Conservation (phyloP, 2,329 filamentous ascomycete species). For the Geosmithia morbida region DNA sequence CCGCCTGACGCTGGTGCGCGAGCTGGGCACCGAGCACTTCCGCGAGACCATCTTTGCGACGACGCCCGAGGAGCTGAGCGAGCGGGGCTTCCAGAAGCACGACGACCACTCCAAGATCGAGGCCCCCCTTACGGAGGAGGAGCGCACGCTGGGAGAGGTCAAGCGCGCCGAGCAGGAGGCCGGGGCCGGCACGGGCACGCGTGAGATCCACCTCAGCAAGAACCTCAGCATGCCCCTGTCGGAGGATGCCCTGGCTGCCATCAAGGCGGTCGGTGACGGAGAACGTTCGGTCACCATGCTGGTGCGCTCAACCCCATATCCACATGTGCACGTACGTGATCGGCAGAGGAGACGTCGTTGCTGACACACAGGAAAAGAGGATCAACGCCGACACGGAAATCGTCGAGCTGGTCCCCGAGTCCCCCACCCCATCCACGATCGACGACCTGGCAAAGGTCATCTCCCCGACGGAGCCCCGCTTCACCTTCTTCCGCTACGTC, state of each 20-base stretch:
- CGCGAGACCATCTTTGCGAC: constrained; percentile 63
- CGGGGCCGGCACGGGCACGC: constrained; percentile 47
- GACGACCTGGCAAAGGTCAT: constrained; percentile 44
- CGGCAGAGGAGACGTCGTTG: not conserved
- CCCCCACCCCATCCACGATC: constrained; percentile 38
- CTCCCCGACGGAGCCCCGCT: constrained; percentile 55
- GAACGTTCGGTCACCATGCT: constrained; percentile 47
- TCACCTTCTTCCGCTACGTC: constrained; percentile 60
- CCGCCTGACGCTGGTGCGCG: constrained; percentile 57
- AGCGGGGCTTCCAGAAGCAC: constrained; percentile 56
- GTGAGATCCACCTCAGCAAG: constrained; percentile 45
- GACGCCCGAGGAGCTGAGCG: constrained; percentile 51
- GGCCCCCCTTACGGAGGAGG: constrained; percentile 68
- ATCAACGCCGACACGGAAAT: constrained; percentile 58
- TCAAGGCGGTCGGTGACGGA: constrained; percentile 42
- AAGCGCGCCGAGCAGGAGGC: constrained; percentile 64
- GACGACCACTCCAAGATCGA: constrained; percentile 49
- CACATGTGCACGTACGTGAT: not conserved
- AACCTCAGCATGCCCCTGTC: constrained; percentile 42
- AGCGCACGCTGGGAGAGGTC: constrained; percentile 55
- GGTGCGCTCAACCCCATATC: constrained; percentile 25
- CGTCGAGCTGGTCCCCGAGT: constrained; percentile 47
- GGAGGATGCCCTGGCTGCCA: constrained; percentile 47
- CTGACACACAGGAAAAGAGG: constrained; percentile 31
- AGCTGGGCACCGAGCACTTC: constrained; percentile 68